These are phyloP conservation scores for Aspergillus floridensis DNA, from an alignment of 2,329 filamentous ascomycete species.

Conservation along the genomic window DNA sequence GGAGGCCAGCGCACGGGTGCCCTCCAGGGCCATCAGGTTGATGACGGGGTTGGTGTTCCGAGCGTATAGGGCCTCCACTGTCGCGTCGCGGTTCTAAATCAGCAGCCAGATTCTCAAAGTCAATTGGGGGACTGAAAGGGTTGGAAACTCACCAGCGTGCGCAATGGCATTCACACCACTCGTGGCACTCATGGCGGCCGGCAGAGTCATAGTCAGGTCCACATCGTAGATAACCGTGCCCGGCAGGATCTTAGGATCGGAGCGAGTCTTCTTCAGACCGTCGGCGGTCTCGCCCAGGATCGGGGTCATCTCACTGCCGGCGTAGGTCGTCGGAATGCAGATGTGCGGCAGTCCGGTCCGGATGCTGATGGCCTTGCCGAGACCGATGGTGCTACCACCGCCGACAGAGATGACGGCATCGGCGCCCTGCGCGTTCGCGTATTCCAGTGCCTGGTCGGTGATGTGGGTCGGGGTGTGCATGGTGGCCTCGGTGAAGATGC, in stretches of 20 bases:
- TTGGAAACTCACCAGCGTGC: conserved; percentile 50
- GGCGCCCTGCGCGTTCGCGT: conserved; percentile 45
- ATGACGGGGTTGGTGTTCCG: conserved; percentile 61
- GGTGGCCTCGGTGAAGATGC: conserved; percentile 55
- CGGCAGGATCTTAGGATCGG: conserved; percentile 60
- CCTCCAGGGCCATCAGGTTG: conserved; percentile 57
- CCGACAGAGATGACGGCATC: conserved; percentile 62
- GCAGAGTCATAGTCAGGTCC: conserved; percentile 60
- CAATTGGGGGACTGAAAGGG: neutral
- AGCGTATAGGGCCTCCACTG: conserved; percentile 63
- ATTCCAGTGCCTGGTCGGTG: conserved; percentile 56
- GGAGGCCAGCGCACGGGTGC: conserved; percentile 52
- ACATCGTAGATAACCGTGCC: conserved; percentile 64
- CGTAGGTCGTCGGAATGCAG: conserved; percentile 62
- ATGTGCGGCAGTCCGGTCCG: conserved; percentile 57
- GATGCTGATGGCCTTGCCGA: conserved; percentile 59
- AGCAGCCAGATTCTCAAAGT: neutral
- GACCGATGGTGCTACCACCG: conserved; percentile 60
- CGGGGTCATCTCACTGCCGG: conserved; percentile 63
- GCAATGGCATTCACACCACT: conserved; percentile 67
- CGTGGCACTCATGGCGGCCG: conserved; percentile 52
- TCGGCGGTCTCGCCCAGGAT: conserved; percentile 62
- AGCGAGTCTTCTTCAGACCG: conserved; percentile 57
- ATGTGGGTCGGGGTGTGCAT: conserved; percentile 63
- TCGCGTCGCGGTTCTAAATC: neutral